Evolutionary conservation across 148 eudicot genomes (phyloP).

Genomic region (Fallopia convolvulus): DNA sequence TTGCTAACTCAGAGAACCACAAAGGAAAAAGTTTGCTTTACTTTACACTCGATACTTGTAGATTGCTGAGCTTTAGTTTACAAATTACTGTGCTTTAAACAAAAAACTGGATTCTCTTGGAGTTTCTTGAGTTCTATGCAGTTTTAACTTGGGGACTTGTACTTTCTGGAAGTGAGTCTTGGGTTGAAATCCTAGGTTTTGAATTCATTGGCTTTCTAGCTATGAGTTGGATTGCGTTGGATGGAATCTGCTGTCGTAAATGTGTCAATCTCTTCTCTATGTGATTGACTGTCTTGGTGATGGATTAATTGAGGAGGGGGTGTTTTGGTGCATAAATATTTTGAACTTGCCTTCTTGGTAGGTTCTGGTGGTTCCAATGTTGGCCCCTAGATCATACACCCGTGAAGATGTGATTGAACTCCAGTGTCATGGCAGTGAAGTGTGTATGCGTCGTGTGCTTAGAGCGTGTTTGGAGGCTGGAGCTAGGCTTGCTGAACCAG

Average conservation of each 20-base stretch:
- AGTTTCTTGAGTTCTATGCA: neutral
- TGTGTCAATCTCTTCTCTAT: too few relatives aligned
- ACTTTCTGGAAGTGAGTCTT: neutral
- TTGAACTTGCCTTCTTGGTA: constrained; percentile 17
- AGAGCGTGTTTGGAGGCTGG: constrained; percentile 93
- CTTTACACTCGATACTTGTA: neutral
- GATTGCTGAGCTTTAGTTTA: too few relatives aligned
- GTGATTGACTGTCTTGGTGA: neutral
- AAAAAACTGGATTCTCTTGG: neutral
- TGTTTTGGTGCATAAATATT: neutral
- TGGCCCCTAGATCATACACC: constrained; percentile 96
- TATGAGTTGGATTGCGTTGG: neutral
- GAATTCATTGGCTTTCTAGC: neutral
- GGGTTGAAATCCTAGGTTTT: neutral
- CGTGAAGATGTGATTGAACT: constrained; percentile 96
- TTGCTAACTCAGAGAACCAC: neutral
- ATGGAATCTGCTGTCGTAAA: neutral
- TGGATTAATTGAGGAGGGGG: neutral
- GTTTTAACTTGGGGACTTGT: neutral
- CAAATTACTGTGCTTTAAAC: neutral
- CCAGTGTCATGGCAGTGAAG: constrained; percentile 98
- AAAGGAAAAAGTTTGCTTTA: neutral
- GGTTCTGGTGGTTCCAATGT: constrained; percentile 89
- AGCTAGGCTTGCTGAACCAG: constrained; percentile 95
- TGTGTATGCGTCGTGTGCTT: constrained; percentile 80